Evolutionary conservation across 345 rosid genomes (phyloP).

Genomic region (Rhodamnia rubescens): DNA sequence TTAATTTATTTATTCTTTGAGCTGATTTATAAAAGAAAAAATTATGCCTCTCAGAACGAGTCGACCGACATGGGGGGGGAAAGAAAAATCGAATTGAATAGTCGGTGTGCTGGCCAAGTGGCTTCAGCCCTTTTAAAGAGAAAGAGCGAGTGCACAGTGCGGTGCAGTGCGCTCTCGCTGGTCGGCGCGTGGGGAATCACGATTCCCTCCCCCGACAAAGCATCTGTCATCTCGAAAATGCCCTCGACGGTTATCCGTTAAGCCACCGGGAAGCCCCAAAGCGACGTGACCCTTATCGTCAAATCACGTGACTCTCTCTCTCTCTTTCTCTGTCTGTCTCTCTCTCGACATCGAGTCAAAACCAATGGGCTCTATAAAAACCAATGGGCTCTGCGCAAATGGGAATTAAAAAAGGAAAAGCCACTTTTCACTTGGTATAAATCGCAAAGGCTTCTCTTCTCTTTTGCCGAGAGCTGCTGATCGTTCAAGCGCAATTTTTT

Average conservation of each 20-base stretch:
- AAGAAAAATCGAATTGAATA: too few species aligned
- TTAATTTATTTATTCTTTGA: too few species aligned
- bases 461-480: background rate
- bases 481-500: background rate
- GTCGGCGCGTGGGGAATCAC: background rate
- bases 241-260: slow-evolving; percentile 9
- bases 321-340: too few species aligned
- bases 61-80: too few species aligned
- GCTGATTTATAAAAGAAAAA: too few species aligned
- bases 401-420: background rate
- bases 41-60: too few species aligned
- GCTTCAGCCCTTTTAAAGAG: too few species aligned
- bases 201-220: background rate
- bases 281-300: slow-evolving; percentile 2
- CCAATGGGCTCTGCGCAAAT: background rate
- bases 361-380: background rate
- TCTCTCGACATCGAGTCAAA: background rate
- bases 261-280: background rate
- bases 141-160: too few species aligned
- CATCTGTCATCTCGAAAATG: background rate
- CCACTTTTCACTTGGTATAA: background rate
- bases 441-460: background rate
- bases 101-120: too few species aligned
- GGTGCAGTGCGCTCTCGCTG: background rate
- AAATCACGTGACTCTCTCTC: background rate